Percentiles rank a stretch among this genome's conserved stretches.
Conservation (phyloP, 2,329 filamentous ascomycete species). For the Fusarium sp. region DNA sequence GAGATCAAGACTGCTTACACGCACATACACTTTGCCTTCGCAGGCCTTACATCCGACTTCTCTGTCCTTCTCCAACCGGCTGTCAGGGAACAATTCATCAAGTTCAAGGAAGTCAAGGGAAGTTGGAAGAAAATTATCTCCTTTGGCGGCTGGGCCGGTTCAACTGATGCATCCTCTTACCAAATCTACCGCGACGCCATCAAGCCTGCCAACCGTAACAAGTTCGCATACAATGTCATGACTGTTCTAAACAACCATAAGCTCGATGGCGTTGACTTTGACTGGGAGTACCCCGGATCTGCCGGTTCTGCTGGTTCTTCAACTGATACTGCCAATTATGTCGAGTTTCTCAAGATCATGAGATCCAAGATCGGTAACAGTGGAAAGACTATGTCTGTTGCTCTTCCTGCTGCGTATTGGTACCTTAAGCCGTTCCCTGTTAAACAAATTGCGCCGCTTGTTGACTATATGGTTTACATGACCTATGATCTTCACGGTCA, state of each 20-base stretch:
- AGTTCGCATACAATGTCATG: slow-evolving; percentile 51
- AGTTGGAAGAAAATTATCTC: slow-evolving; percentile 51
- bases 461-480: slow-evolving; percentile 55
- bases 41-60: slow-evolving; percentile 38
- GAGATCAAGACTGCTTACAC: slow-evolving; percentile 41
- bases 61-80: slow-evolving; percentile 33
- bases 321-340: slow-evolving; percentile 51
- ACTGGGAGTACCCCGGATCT: slow-evolving; percentile 60
- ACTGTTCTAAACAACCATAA: slow-evolving; percentile 54
- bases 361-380: slow-evolving; percentile 44
- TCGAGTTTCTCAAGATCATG: slow-evolving; percentile 50
- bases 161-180: slow-evolving; percentile 42
- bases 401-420: slow-evolving; percentile 54
- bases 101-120: slow-evolving; percentile 45
- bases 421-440: slow-evolving; percentile 54
- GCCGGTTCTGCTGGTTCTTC: slow-evolving; percentile 40
- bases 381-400: slow-evolving; percentile 51
- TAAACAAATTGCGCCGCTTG: slow-evolving; percentile 43
- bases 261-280: slow-evolving; percentile 58
- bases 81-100: slow-evolving; percentile 45
- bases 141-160: slow-evolving; percentile 52
- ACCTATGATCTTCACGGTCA: slow-evolving; percentile 53
- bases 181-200: slow-evolving; percentile 47
- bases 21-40: slow-evolving; percentile 51
- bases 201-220: slow-evolving; percentile 51